These are phyloP conservation scores for Coprinopsis strossmayeri DNA, from an alignment of 768 basidiomycete genomes.

Conservation along the genomic window DNA sequence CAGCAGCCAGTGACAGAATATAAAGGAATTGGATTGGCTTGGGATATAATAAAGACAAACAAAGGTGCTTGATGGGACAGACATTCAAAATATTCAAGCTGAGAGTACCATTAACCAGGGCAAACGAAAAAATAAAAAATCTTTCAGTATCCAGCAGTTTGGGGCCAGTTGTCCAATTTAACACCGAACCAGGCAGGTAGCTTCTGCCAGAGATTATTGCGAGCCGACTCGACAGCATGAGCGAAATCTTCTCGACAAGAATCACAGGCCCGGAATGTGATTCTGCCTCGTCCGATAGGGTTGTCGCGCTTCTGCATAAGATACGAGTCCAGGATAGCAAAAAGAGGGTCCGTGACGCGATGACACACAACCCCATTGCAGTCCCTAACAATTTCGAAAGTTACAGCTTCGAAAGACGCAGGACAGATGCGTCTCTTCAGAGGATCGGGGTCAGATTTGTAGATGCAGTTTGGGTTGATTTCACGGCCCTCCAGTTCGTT, in stretches of 20 bases:
- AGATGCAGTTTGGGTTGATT: constrained; percentile 41
- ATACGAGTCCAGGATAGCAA: constrained; percentile 61
- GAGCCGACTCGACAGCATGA: constrained; percentile 47
- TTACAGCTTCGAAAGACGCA: constrained; percentile 66
- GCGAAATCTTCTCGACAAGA: constrained; percentile 57
- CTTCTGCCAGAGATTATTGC: constrained; percentile 60
- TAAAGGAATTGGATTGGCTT: not conserved
- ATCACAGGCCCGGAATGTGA: constrained; percentile 56
- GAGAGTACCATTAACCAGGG: constrained; percentile 3
- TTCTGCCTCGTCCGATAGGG: constrained; percentile 32
- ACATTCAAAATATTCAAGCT: not conserved
- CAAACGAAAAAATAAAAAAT: not conserved
- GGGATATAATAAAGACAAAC: not conserved
- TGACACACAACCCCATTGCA: constrained; percentile 62
- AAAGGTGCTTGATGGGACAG: not conserved
- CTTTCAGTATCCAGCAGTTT: constrained; percentile 6
- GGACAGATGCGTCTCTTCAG: constrained; percentile 51
- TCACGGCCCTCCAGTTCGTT: constrained; percentile 65
- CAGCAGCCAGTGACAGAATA: not conserved
- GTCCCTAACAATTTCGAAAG: constrained; percentile 69
- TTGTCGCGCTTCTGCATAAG: constrained; percentile 58
- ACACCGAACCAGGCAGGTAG: constrained; percentile 64
- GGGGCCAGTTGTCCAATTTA: constrained; percentile 28
- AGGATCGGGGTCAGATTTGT: constrained; percentile 40
- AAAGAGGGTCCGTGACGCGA: constrained; percentile 63